These are phyloP conservation scores for Alisma plantagoaquatica DNA, from an alignment of 106 monocot species.

Conservation along the genomic window DNA sequence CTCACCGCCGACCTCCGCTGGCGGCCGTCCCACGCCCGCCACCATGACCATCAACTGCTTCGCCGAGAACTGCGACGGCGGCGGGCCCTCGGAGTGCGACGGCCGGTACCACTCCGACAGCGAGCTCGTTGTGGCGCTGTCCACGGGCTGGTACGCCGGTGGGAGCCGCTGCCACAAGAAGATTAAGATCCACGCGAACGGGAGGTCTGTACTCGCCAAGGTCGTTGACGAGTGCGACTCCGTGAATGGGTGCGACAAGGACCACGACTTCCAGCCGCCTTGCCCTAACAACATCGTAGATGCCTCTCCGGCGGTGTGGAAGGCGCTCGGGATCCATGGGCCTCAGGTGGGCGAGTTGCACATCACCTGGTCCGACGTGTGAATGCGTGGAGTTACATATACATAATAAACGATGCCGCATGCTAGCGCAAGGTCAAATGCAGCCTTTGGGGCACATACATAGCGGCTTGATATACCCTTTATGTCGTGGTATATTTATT, in stretches of 20 bases:
- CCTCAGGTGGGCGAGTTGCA: neutral
- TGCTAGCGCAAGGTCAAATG: too few species aligned
- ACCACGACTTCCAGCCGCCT: slow-evolving; percentile 18
- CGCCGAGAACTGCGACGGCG: slow-evolving; percentile 13
- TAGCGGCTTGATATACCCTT: too few species aligned
- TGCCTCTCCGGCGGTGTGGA: slow-evolving; percentile 23
- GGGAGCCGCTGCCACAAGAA: slow-evolving; percentile 20
- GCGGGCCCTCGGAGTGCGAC: slow-evolving; percentile 22
- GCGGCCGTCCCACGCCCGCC: slow-evolving; percentile 7
- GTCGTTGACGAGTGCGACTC: slow-evolving; percentile 32
- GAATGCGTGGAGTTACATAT: too few species aligned
- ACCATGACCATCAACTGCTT: slow-evolving; percentile 22
- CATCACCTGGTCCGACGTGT: neutral
- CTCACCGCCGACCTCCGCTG: slow-evolving; percentile 12
- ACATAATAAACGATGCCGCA: too few species aligned
- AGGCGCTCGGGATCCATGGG: slow-evolving; percentile 11
- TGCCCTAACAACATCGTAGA: slow-evolving; percentile 17
- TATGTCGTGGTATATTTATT: too few species aligned
- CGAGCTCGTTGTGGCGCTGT: too few species aligned
- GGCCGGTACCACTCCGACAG: slow-evolving; percentile 9
- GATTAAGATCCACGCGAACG: slow-evolving; percentile 20
- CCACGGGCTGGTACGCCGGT: slow-evolving; percentile 18
- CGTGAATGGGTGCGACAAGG: slow-evolving; percentile 16
- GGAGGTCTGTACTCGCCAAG: too few species aligned
- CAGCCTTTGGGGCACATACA: too few species aligned